Conservation (phyloP, 2,329 filamentous ascomycete genomes). For the Arthroderma sp. region DNA sequence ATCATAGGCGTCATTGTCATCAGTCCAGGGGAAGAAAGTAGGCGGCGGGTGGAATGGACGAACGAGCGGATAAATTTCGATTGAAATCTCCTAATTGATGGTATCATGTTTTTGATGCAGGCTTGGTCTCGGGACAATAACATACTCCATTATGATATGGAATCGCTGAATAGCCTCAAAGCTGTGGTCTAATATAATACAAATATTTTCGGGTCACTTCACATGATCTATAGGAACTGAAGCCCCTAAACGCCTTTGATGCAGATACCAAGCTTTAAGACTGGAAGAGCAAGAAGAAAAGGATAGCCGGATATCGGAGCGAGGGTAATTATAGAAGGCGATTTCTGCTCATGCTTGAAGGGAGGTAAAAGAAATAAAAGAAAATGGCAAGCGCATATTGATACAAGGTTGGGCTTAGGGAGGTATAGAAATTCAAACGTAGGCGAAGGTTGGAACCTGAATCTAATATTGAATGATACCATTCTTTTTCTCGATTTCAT, state of each 20-base stretch:
- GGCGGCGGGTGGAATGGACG: too few species aligned
- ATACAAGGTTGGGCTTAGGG: not conserved
- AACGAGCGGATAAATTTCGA: not conserved
- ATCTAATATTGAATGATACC: conserved; percentile 22
- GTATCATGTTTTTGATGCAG: not conserved
- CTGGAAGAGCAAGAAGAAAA: not conserved
- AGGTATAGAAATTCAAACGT: not conserved
- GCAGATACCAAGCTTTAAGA: not conserved
- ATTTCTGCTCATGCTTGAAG: not conserved
- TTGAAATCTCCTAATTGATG: not conserved
- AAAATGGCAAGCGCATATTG: not conserved
- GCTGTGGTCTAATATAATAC: not conserved
- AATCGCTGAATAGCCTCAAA: not conserved
- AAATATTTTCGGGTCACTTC: not conserved
- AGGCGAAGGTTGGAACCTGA: not conserved
- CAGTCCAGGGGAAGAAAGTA: too few species aligned
- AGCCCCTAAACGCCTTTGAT: not conserved
- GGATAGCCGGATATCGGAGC: too few species aligned
- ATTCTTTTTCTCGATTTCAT: conserved; percentile 39
- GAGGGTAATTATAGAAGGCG: not conserved
- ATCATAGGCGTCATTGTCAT: too few species aligned
- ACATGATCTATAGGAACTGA: not conserved
- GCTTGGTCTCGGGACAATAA: not conserved
- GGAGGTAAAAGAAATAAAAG: not conserved
- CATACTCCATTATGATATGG: not conserved